These are phyloP conservation scores for Ceratocystis diversiconidia DNA, from an alignment of 2,329 filamentous ascomycete species.

Conservation along the genomic window DNA sequence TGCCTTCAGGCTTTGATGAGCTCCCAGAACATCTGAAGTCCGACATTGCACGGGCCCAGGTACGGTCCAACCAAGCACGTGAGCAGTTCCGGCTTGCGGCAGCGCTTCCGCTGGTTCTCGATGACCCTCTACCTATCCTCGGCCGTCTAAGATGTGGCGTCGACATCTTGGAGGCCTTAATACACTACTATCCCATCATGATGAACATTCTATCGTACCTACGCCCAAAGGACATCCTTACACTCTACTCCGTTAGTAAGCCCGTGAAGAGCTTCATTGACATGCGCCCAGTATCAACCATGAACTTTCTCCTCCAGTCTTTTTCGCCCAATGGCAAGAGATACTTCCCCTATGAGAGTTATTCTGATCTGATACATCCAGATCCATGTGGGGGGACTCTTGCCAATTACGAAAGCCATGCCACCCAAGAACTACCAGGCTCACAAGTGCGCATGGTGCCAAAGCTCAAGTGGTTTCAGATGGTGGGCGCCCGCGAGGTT, in stretches of 20 bases:
- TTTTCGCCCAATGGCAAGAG: constrained; percentile 41
- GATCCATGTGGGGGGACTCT: constrained; percentile 42
- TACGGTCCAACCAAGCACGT: background rate
- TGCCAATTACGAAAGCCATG: constrained; percentile 21
- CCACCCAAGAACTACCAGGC: constrained; percentile 10
- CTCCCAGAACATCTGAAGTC: constrained; percentile 6
- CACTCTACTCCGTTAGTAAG: constrained; percentile 49
- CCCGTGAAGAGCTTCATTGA: constrained; percentile 48
- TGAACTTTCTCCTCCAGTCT: constrained; percentile 39
- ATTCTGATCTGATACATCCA: constrained; percentile 39
- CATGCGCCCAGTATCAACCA: constrained; percentile 42
- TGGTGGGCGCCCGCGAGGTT: constrained; percentile 46
- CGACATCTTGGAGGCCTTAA: constrained; percentile 33
- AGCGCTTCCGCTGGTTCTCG: constrained; percentile 19
- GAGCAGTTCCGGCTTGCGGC: constrained; percentile 5
- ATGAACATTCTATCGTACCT: constrained; percentile 25
- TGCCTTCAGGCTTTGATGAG: constrained; percentile 11
- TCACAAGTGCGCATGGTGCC: constrained; percentile 39
- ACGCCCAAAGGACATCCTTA: constrained; percentile 41
- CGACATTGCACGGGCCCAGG: constrained; percentile 9
- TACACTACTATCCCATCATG: constrained; percentile 35
- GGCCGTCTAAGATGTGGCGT: constrained; percentile 20
- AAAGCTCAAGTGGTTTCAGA: constrained; percentile 50
- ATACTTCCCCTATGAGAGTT: constrained; percentile 49
- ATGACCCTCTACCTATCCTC: background rate